phyloP scores from a whole-genome alignment of 2,329 filamentous ascomycete species.

The Aspergillus aculeatinus region DNA sequence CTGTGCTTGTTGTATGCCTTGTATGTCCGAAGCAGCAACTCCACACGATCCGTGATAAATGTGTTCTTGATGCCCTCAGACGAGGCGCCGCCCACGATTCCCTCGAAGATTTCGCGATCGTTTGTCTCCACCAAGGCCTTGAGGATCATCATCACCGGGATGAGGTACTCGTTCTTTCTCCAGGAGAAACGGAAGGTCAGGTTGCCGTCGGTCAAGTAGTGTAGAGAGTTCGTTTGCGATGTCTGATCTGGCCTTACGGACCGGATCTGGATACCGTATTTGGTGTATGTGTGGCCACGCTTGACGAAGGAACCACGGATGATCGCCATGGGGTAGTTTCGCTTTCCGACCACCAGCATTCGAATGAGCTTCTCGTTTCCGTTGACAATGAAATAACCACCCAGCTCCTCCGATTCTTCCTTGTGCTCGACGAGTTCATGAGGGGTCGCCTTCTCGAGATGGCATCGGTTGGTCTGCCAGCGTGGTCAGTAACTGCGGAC shows the following conservation, averaged over 20 bases:
- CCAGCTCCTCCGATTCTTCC: slow-evolving; percentile 93
- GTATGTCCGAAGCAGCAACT: slow-evolving; percentile 88
- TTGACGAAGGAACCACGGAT: slow-evolving; percentile 85
- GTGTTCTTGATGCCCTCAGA: slow-evolving; percentile 82
- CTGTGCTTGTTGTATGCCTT: slow-evolving; percentile 85
- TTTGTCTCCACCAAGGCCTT: slow-evolving; percentile 96
- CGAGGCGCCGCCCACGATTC: slow-evolving; percentile 74
- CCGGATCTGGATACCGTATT: slow-evolving; percentile 85
- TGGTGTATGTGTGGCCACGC: slow-evolving; percentile 82
- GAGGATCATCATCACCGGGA: slow-evolving; percentile 93
- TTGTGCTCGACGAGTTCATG: slow-evolving; percentile 79
- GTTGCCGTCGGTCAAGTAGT: slow-evolving; percentile 94
- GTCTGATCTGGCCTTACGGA: slow-evolving; percentile 96
- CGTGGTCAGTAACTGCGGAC: slow-evolving; percentile 8
- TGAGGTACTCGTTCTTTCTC: slow-evolving; percentile 95
- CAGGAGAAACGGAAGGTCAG: slow-evolving; percentile 97
- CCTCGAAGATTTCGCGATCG: slow-evolving; percentile 92
- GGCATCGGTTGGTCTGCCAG: slow-evolving; percentile 77
- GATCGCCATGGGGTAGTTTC: slow-evolving; percentile 96
- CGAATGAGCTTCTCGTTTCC: slow-evolving; percentile 96
- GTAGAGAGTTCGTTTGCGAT: slow-evolving; percentile 93
- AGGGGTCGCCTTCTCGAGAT: slow-evolving; percentile 82
- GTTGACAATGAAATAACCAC: slow-evolving; percentile 96
- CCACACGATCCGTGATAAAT: slow-evolving; percentile 91
- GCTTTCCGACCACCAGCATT: slow-evolving; percentile 81